Evolutionary conservation across 441 rosid genomes (phyloP).

Genomic region (Pelargonium australe): DNA sequence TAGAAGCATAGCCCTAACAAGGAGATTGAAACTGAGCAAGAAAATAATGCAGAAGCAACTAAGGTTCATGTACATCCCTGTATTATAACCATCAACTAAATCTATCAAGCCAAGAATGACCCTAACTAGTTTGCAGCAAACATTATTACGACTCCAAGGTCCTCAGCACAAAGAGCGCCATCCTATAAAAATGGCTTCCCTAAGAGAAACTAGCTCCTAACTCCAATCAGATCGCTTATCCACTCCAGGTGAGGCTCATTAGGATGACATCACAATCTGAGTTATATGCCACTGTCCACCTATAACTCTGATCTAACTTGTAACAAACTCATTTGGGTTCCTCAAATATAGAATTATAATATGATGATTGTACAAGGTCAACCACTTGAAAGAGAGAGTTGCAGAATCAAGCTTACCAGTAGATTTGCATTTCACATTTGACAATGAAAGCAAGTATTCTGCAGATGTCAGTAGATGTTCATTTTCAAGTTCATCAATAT

Average conservation of each 20-base stretch:
- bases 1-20: background rate
- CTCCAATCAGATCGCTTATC: background rate
- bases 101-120: background rate
- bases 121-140: background rate
- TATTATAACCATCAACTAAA: background rate
- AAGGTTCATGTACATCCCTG: background rate
- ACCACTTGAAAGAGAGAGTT: conserved; percentile 2
- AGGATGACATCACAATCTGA: background rate
- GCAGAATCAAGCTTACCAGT: conserved; percentile 40
- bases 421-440: conserved; percentile 59
- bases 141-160: background rate
- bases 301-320: background rate
- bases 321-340: background rate
- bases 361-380: background rate
- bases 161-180: background rate
- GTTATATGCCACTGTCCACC: conserved; percentile 1
- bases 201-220: background rate
- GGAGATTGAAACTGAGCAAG: background rate
- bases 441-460: conserved; percentile 68
- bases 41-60: background rate
- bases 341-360: background rate
- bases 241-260: background rate
- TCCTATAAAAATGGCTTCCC: background rate
- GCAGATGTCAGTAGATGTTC: conserved; percentile 83
- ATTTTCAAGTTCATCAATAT: conserved; percentile 61